phyloP scores from a whole-genome alignment of 345 rosid species.

The Geranium rotundifolium region DNA sequence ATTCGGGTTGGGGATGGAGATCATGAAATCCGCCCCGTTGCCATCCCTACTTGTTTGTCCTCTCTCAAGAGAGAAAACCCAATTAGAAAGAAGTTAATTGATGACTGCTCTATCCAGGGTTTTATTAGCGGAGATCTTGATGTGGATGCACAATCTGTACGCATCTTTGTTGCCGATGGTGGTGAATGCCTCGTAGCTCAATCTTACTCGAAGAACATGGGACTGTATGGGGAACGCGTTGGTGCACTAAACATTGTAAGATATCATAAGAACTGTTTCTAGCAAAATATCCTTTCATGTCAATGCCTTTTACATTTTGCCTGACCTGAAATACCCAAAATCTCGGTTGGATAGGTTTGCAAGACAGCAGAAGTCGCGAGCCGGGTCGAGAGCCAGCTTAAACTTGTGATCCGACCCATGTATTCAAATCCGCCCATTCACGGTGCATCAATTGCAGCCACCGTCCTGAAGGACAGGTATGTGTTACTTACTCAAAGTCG shows the following conservation, averaged over 20 bases:
- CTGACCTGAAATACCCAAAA: neutral
- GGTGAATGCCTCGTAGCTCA: slow-evolving; percentile 39
- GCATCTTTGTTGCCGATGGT: slow-evolving; percentile 45
- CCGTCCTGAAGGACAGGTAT: slow-evolving; percentile 34
- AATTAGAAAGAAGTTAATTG: neutral
- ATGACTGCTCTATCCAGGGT: slow-evolving; percentile 20
- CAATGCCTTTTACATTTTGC: neutral
- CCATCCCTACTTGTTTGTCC: no score
- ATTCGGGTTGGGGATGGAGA: no score
- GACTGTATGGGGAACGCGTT: slow-evolving; percentile 48
- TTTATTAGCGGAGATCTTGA: slow-evolving; percentile 36
- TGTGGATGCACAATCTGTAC: slow-evolving; percentile 36
- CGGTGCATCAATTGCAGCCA: slow-evolving; percentile 41
- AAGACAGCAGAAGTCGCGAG: slow-evolving; percentile 31
- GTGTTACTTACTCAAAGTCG: neutral
- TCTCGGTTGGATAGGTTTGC: slow-evolving; percentile 26
- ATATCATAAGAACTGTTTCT: neutral
- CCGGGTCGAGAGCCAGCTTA: slow-evolving; percentile 41
- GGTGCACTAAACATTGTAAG: slow-evolving; percentile 47
- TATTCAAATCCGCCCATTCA: slow-evolving; percentile 50
- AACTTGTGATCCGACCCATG: slow-evolving; percentile 44
- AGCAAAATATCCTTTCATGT: neutral
- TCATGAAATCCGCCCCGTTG: no score
- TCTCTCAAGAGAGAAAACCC: neutral
- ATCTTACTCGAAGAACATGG: slow-evolving; percentile 49